Base-by-base conservation (phyloP, 306 rosid species). In the Senna tora region DNA sequence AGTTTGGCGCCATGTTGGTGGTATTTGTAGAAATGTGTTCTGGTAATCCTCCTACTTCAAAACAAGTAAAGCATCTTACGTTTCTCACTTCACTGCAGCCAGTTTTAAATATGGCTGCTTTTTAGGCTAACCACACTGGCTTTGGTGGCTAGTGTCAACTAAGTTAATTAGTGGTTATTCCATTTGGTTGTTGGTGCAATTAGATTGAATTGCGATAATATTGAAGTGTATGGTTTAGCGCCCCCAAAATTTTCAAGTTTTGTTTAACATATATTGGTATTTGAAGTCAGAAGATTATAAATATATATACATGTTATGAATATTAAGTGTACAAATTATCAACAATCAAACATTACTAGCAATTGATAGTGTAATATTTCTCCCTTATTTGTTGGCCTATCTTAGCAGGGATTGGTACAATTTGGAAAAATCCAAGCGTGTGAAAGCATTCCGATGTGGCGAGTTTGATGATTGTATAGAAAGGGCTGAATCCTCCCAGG, bases 371-470 rank as follows among this genome's bases (percentile, higher is more conserved):
- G 4, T 71, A 11, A 60, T 53, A 13, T 45, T 68, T 68, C 16
- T 1, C 50, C 14, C 30, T 50, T 39, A 21, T 76, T 76, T 69
- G 33, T 67, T 80, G 77, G 74, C 72, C 19, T 83, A 13, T 41
- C 53, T 70, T 66, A 38, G 73, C 82, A 93, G 98, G 55, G 98
- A 93, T 77, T 93, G 98, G 98, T 93, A 93, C 86, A 93, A 93
- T 80, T 82, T 93, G 83, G 98, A 93, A 80, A 93, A 93, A 78
- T 93, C 98, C 41, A 93, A 93, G 92, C 98, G 97, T 0, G 98
- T 93, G 54, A 93, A 93, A 80, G 82, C 97, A 20, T 93, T 93
- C 75, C 79, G 98, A 39, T 93, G 98, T 17, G 97, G 98, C 42
- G 98, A 91, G 71, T 93, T 93, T 85, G 98, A 93, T 77, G 98